phyloP scores from a whole-genome alignment of 2,329 filamentous ascomycete genomes.

The Fusarium chlamydosporum region DNA sequence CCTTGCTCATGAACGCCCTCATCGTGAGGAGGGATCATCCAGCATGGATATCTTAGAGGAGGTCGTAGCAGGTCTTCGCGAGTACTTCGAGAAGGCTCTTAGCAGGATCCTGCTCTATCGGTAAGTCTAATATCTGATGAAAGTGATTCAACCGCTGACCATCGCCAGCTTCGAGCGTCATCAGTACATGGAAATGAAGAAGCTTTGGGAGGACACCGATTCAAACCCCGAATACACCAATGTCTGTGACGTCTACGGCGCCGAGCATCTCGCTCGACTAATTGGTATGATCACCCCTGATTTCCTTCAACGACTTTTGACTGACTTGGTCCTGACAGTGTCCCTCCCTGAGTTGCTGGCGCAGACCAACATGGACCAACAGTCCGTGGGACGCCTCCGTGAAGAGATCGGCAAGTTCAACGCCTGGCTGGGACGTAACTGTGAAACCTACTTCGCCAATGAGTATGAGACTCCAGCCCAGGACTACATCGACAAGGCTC shows the following conservation, averaged over 20 bases:
- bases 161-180: slow-evolving; percentile 83
- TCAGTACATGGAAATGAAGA: slow-evolving; percentile 85
- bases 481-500: slow-evolving; percentile 79
- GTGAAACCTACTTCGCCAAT: slow-evolving; percentile 80
- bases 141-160: slow-evolving; percentile 42
- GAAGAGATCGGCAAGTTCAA: slow-evolving; percentile 92
- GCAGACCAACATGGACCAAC: slow-evolving; percentile 97
- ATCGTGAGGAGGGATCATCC: slow-evolving; percentile 74
- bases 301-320: neutral
- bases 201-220: slow-evolving; percentile 74
- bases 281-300: slow-evolving; percentile 74
- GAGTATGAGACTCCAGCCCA: slow-evolving; percentile 80
- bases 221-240: slow-evolving; percentile 78
- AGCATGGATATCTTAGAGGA: slow-evolving; percentile 91
- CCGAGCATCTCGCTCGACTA: slow-evolving; percentile 89
- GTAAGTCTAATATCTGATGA: slow-evolving; percentile 56
- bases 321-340: slow-evolving; percentile 65
- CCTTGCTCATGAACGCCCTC: slow-evolving; percentile 75
- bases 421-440: slow-evolving; percentile 84
- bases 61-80: slow-evolving; percentile 84
- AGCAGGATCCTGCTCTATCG: slow-evolving; percentile 90
- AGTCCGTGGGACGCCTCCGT: slow-evolving; percentile 87
- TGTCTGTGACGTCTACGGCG: slow-evolving; percentile 87
- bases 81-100: slow-evolving; percentile 94
- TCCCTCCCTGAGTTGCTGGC: slow-evolving; percentile 93